phyloP scores from a whole-genome alignment of 2,329 filamentous ascomycete genomes.

The Neopestalotiopsis clavispora region DNA sequence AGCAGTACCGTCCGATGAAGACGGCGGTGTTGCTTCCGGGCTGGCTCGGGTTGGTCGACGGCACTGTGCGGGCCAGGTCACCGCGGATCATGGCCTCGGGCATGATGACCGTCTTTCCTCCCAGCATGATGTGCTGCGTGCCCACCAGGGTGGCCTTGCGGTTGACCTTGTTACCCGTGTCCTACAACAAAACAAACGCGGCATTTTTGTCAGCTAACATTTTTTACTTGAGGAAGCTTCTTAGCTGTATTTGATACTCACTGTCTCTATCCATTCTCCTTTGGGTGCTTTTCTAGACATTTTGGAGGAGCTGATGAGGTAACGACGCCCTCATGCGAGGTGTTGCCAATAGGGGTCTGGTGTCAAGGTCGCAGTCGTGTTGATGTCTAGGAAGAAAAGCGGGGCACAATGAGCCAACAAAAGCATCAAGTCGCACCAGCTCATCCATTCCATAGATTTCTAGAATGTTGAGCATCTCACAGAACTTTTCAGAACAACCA shows the following conservation, averaged over 20 bases:
- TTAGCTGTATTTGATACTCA: conserved; percentile 45
- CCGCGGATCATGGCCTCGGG: conserved; percentile 93
- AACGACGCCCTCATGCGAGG: neutral
- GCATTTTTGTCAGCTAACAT: neutral
- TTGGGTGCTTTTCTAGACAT: conserved; percentile 74
- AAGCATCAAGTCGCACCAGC: neutral
- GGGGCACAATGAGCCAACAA: neutral
- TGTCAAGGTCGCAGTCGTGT: neutral
- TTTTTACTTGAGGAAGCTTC: neutral
- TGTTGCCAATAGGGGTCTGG: neutral
- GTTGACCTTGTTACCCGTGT: conserved; percentile 98
- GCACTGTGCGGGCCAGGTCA: conserved; percentile 72
- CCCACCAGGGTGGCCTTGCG: conserved; percentile 90
- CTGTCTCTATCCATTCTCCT: conserved; percentile 97
- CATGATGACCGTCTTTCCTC: conserved; percentile 94
- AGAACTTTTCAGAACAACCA: too few relatives aligned
- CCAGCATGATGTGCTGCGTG: conserved; percentile 97
- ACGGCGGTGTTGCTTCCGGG: conserved; percentile 70
- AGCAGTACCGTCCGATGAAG: conserved; percentile 88
- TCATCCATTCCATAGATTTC: neutral
- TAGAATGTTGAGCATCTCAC: too few relatives aligned
- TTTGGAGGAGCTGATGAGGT: neutral
- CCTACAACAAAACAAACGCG: conserved; percentile 53
- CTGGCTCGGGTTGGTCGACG: conserved; percentile 44
- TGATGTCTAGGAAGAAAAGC: neutral